Conservation (phyloP, 768 basidiomycete genomes). For the Tricholoma saponaceum region DNA sequence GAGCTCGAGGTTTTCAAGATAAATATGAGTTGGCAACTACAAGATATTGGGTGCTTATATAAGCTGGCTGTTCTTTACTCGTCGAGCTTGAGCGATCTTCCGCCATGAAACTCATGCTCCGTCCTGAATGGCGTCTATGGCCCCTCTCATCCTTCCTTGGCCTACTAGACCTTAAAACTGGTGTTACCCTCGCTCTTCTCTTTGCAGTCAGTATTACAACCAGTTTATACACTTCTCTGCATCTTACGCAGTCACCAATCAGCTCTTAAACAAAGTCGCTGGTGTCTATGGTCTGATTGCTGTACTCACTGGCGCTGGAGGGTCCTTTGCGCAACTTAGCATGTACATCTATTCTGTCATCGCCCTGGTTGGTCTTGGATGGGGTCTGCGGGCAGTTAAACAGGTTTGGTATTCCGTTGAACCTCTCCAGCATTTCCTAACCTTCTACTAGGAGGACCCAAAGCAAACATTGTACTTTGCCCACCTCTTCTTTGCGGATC, state of each 20-base stretch:
- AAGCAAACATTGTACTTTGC: constrained; percentile 84
- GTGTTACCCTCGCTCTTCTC: constrained; percentile 80
- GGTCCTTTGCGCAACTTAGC: constrained; percentile 88
- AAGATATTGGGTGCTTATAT: constrained; percentile 4
- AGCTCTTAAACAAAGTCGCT: constrained; percentile 91
- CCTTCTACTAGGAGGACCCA: constrained; percentile 73
- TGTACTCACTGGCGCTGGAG: constrained; percentile 84
- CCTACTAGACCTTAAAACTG: constrained; percentile 90
- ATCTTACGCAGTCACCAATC: constrained; percentile 5
- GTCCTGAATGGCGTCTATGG: constrained; percentile 80
- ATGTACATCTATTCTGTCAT: constrained; percentile 91
- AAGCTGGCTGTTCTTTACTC: constrained; percentile 7
- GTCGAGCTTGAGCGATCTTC: neutral
- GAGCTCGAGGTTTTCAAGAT: neutral
- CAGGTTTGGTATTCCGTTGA: constrained; percentile 50
- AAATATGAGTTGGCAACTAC: neutral
- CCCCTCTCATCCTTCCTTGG: constrained; percentile 82
- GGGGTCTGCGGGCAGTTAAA: constrained; percentile 86
- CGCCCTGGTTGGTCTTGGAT: constrained; percentile 73
- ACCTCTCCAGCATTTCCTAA: constrained; percentile 11
- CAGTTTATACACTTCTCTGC: neutral
- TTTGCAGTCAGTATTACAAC: constrained; percentile 66
- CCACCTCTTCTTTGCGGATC: constrained; percentile 89
- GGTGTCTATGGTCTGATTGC: constrained; percentile 96
- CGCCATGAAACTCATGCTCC: constrained; percentile 75